Evolutionary conservation across 1,284 basidiomycete genomes (phyloP).

Genomic region (Amylostereum areolatum): DNA sequence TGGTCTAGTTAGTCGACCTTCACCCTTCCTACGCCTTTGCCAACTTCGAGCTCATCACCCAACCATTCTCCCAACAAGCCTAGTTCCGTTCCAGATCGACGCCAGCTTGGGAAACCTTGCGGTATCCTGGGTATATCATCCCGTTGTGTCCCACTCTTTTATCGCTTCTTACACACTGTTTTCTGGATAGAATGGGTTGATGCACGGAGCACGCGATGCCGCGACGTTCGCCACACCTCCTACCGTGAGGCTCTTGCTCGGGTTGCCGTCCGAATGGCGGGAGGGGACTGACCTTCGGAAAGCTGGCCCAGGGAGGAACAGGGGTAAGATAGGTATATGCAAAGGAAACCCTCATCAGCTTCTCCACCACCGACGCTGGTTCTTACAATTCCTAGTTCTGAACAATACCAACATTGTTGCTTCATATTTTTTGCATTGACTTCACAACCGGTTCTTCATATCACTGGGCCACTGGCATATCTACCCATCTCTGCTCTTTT

Average conservation of each 20-base stretch:
- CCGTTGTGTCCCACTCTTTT: not conserved
- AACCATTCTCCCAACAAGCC: slow-evolving; percentile 41
- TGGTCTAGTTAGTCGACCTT: slow-evolving; percentile 56
- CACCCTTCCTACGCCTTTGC: slow-evolving; percentile 70
- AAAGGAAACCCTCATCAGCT: slow-evolving; percentile 34
- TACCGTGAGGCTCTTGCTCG: slow-evolving; percentile 54
- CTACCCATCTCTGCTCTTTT: no score
- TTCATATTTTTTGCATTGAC: no score
- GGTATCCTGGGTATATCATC: slow-evolving; percentile 50
- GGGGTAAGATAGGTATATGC: slow-evolving; percentile 40
- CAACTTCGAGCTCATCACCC: slow-evolving; percentile 43
- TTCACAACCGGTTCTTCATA: no score
- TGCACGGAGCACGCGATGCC: slow-evolving; percentile 60
- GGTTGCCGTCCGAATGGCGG: slow-evolving; percentile 57
- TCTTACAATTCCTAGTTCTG: no score
- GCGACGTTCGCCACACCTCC: slow-evolving; percentile 42
- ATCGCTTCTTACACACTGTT: not conserved
- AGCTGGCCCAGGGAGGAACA: slow-evolving; percentile 34
- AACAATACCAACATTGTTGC: no score
- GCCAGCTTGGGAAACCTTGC: slow-evolving; percentile 68
- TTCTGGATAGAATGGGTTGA: slow-evolving; percentile 48
- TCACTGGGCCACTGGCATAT: no score
- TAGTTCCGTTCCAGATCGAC: slow-evolving; percentile 64
- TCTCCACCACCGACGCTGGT: slow-evolving; percentile 22
- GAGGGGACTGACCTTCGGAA: slow-evolving; percentile 44